These are phyloP conservation scores for Neopestalotiopsis sp. DNA, from an alignment of 2,329 filamentous ascomycete genomes.

Conservation along the genomic window DNA sequence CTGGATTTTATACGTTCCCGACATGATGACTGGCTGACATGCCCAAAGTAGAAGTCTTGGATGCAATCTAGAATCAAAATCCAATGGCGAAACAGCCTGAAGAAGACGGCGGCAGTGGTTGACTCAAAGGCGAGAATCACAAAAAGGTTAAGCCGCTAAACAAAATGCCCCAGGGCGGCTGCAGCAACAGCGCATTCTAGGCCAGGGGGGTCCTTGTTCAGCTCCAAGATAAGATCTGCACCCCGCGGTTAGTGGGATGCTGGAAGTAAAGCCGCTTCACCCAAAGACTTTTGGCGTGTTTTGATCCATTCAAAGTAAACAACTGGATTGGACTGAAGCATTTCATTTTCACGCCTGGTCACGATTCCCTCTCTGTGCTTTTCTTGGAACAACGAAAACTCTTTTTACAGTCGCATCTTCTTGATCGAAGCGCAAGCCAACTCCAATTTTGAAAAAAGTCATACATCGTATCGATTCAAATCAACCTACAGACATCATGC, in stretches of 20 bases:
- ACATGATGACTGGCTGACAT: constrained; percentile 23
- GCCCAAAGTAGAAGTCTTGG: neutral
- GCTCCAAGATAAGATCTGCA: constrained; percentile 1
- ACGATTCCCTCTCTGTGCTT: neutral
- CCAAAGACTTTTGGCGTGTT: neutral
- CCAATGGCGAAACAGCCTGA: neutral
- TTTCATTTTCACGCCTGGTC: neutral
- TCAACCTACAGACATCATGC: constrained; percentile 25
- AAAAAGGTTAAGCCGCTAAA: neutral
- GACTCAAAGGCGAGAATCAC: neutral
- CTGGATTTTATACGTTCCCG: constrained; percentile 63
- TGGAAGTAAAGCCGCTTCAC: neutral
- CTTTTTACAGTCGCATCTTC: neutral
- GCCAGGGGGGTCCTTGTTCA: neutral
- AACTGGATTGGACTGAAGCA: neutral
- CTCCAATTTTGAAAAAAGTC: neutral
- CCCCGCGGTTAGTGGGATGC: constrained; percentile 9
- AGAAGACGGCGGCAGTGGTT: neutral
- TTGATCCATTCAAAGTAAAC: constrained; percentile 11
- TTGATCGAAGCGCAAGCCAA: neutral
- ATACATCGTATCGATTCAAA: neutral
- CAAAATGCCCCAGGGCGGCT: neutral
- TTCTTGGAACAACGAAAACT: neutral
- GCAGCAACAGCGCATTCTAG: neutral
- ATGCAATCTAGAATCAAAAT: neutral